These are phyloP conservation scores for Yarrowia hollandica DNA, from an alignment of 805 yeast species.

Conservation along the genomic window DNA sequence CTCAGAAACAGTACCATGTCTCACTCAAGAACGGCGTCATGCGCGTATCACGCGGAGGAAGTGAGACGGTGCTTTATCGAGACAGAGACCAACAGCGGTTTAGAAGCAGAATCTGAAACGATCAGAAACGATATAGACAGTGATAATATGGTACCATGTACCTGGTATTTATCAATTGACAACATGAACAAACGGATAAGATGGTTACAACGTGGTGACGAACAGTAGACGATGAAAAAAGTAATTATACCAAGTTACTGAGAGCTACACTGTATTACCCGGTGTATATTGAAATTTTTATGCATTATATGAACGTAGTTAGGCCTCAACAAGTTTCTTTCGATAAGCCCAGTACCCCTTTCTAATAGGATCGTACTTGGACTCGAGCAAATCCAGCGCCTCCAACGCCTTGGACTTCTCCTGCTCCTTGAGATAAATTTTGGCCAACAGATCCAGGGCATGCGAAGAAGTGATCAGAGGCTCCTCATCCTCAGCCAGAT, in stretches of 20 bases:
- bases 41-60: constrained; percentile 10
- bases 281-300: background rate
- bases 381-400: constrained; percentile 54
- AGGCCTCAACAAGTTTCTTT: constrained; percentile 32
- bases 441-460: constrained; percentile 65
- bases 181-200: too few relatives aligned
- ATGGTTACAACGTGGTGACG: too few relatives aligned
- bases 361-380: constrained; percentile 60
- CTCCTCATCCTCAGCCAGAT: constrained; percentile 33
- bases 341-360: constrained; percentile 60
- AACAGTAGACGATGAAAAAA: too few relatives aligned
- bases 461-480: constrained; percentile 50
- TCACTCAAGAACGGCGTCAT: constrained; percentile 6
- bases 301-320: background rate
- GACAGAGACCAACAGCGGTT: background rate
- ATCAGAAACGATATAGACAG: background rate
- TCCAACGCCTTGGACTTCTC: constrained; percentile 43
- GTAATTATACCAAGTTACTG: too few relatives aligned
- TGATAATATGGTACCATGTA: background rate
- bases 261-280: too few relatives aligned
- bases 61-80: background rate
- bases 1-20: constrained; percentile 1
- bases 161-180: too few relatives aligned
- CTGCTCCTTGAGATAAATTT: constrained; percentile 46
- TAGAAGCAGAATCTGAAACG: background rate